Conservation (phyloP, 106 monocot species). For the Iris macrosiphon region DNA sequence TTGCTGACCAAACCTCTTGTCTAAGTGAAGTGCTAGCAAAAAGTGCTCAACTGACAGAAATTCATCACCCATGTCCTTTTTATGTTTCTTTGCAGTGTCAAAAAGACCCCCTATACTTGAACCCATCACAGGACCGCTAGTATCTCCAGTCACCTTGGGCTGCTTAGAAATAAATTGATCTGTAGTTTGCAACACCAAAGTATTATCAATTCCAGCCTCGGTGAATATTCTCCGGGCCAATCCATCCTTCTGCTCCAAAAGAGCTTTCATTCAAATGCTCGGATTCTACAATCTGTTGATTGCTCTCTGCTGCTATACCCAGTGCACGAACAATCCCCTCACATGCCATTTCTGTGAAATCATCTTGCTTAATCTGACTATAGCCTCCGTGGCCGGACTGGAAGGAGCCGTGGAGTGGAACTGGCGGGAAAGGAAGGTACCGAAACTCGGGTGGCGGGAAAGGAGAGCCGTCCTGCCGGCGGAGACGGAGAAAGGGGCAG, state of each 20-base stretch:
- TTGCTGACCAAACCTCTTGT: slow-evolving; percentile 75
- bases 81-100: slow-evolving; percentile 74
- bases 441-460: no score
- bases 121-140: slow-evolving; percentile 58
- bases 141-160: slow-evolving; percentile 74
- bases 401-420: slow-evolving; percentile 30
- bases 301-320: slow-evolving; percentile 56
- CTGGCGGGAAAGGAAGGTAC: slow-evolving; percentile 26
- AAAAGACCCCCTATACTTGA: slow-evolving; percentile 49
- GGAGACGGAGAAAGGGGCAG: no score
- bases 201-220: slow-evolving; percentile 85
- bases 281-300: slow-evolving; percentile 77
- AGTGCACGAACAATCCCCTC: slow-evolving; percentile 71
- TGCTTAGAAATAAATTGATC: slow-evolving; percentile 74
- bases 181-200: slow-evolving; percentile 54
- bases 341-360: slow-evolving; percentile 88
- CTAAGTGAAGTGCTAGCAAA: slow-evolving; percentile 51
- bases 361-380: slow-evolving; percentile 43
- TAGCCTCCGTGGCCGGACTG: slow-evolving; percentile 22
- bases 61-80: slow-evolving; percentile 73
- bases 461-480: no score
- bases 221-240: slow-evolving; percentile 78
- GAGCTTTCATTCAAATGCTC: slow-evolving; percentile 94
- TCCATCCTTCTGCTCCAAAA: slow-evolving; percentile 93
- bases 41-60: slow-evolving; percentile 92